A percentile compares a stretch with the other conserved stretches of the same genome.
phyloP scores from a whole-genome alignment of 1,284 basidiomycete genomes.

The Moesziomyces sp. region DNA sequence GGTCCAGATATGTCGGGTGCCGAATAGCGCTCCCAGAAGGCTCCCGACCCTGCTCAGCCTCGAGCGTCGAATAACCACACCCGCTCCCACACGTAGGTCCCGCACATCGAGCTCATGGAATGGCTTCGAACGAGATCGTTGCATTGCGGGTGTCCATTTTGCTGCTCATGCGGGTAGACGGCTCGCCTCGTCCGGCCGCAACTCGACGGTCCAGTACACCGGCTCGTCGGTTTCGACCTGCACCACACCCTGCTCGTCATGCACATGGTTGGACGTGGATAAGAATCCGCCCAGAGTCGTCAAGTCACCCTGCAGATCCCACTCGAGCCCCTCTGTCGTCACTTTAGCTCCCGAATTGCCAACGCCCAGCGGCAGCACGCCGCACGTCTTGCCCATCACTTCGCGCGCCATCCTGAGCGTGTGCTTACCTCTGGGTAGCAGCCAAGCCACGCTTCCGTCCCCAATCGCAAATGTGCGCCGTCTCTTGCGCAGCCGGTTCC shows the following conservation, averaged over 20 bases:
- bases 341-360: conserved; percentile 75
- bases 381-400: conserved; percentile 86
- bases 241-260: conserved; percentile 71
- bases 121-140: too few relatives aligned
- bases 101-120: too few relatives aligned
- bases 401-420: conserved; percentile 78
- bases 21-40: too few relatives aligned
- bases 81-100: too few relatives aligned
- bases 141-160: too few relatives aligned
- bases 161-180: background rate
- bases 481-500: conserved; percentile 69
- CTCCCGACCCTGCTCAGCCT: too few relatives aligned
- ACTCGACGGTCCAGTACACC: conserved; percentile 88
- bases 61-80: too few relatives aligned
- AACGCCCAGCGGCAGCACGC: conserved; percentile 84
- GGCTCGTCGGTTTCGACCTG: conserved; percentile 81
- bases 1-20: too few relatives aligned
- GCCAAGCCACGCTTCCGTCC: conserved; percentile 88
- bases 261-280: conserved; percentile 90
- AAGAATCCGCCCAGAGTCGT: conserved; percentile 69
- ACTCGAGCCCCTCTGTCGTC: conserved; percentile 83
- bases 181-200: conserved; percentile 44
- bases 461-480: conserved; percentile 80
- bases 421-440: conserved; percentile 83
- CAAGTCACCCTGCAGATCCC: conserved; percentile 76